A percentile compares a stretch with the other conserved stretches of the same genome.
These are phyloP conservation scores for Lathyrus oleraceus DNA, from an alignment of 306 rosid genomes.

Conservation along the genomic window DNA sequence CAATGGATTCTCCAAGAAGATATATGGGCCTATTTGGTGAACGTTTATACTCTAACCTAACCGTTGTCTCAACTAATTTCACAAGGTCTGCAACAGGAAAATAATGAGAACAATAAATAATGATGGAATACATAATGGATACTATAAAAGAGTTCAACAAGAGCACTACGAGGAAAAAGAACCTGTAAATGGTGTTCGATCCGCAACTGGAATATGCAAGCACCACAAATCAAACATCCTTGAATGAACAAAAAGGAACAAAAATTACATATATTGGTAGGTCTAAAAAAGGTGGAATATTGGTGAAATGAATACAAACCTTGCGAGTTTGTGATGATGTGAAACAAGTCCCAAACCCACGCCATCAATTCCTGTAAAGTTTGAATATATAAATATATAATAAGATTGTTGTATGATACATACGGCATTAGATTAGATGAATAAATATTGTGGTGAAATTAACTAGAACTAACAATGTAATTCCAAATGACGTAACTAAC, in stretches of 20 bases:
- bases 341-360: constrained; percentile 77
- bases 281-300: too few relatives aligned
- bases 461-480: background rate
- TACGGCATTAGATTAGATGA: background rate
- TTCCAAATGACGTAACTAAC: background rate
- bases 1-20: constrained; percentile 82
- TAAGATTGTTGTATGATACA: background rate
- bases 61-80: constrained; percentile 68
- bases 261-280: background rate
- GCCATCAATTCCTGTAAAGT: constrained; percentile 80
- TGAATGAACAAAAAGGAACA: constrained; percentile 20
- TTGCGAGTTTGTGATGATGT: constrained; percentile 68
- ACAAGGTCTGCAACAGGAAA: constrained; percentile 57
- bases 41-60: constrained; percentile 52
- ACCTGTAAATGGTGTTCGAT: constrained; percentile 80
- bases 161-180: constrained; percentile 2
- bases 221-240: constrained; percentile 84
- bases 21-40: constrained; percentile 80
- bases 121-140: background rate
- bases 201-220: constrained; percentile 83
- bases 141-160: background rate
- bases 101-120: too few relatives aligned
- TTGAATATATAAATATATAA: too few relatives aligned
- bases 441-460: background rate
- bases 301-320: constrained; percentile 48